Conservation (phyloP, 805 yeast species). For the Candida insectalens region DNA sequence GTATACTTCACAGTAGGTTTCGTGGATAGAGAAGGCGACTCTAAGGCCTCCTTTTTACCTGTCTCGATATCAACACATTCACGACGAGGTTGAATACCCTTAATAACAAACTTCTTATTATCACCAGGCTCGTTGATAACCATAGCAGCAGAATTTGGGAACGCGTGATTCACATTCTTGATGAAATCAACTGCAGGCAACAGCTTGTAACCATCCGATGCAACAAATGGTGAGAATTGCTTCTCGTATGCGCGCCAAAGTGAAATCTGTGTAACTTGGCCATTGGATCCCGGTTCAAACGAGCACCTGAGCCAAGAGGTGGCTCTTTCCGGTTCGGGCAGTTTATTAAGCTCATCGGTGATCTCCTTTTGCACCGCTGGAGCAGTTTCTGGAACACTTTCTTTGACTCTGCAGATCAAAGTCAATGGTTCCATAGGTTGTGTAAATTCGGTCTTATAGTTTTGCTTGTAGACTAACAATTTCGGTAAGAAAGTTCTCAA, state of each 20-base stretch:
- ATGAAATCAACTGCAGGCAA: constrained; percentile 96
- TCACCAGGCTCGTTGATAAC: constrained; percentile 63
- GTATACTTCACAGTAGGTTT: constrained; percentile 2
- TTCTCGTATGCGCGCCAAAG: constrained; percentile 92
- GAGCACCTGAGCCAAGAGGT: constrained; percentile 92
- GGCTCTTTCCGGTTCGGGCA: constrained; percentile 84
- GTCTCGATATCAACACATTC: constrained; percentile 38
- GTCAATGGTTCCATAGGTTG: constrained; percentile 26
- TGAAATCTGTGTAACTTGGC: constrained; percentile 91
- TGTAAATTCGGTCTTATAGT: constrained; percentile 25
- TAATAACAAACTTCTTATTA: constrained; percentile 72
- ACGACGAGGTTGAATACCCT: constrained; percentile 85
- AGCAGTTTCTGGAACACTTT: constrained; percentile 45
- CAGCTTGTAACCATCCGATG: constrained; percentile 35
- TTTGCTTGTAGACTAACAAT: constrained; percentile 41
- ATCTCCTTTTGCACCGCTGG: constrained; percentile 46
- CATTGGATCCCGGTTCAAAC: constrained; percentile 65
- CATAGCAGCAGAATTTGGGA: constrained; percentile 86
- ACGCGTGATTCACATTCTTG: constrained; percentile 85
- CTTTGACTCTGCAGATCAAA: constrained; percentile 49
- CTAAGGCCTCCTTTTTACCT: constrained; percentile 32
- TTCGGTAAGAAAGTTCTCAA: constrained; percentile 54
- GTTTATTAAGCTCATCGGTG: constrained; percentile 46
- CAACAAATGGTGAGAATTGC: constrained; percentile 62
- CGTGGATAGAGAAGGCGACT: not conserved